Evolutionary conservation across 371 early-diverging fungal species (phyloP), one percentile per base, ranked within the genome.

Genomic region (Thermomucor indicae-seudaticae): DNA sequence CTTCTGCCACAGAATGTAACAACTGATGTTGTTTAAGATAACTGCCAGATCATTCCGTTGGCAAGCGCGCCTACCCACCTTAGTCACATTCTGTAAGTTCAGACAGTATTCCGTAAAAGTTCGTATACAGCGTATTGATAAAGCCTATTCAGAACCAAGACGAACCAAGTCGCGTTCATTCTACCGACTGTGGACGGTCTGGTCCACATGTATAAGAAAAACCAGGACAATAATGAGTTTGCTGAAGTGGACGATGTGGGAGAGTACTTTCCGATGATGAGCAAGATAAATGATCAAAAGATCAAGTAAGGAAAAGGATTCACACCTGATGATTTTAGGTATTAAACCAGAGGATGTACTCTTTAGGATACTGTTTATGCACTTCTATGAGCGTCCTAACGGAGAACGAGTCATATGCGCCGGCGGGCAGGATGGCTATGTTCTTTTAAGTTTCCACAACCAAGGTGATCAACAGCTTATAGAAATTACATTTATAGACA

Each of bases 361-460:
- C 12, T 24, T 10, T 49, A 80, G 82, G 11, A 70, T 84, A 32
- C 51, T 80, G 34, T 79, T 68, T 37, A 57, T 80, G 48, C 78
- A 71, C 22, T 67, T 84, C 31, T 62, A 70, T 29, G 76, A 81
- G 43, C 70, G 67, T 23, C 58, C 57, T 1, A 52, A 61, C 31
- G 71, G 70, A 16, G 55, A 55, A 6, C 62, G 68, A 28, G 70
- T 82, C 11, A 65, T 82, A 6, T 83, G 80, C 17, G 81, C 82
- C 25, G 84, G 83, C 20, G 80, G 83, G 8, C 82, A 84, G 47
- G 71, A 79, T 38, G 84, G 84, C 2, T 75, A 79, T 19, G 51
- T 84, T 19, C 68, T 78, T 45, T 43, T 84, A 20, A 62, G 50
- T 1, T 58, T 75, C 31, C 67, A 72, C 35, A 55, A 73, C 39